Percentiles rank a stretch among this genome's conserved stretches.
Evolutionary conservation across 148 eudicot genomes (phyloP).

Genomic region (Persicaria maculosa): DNA sequence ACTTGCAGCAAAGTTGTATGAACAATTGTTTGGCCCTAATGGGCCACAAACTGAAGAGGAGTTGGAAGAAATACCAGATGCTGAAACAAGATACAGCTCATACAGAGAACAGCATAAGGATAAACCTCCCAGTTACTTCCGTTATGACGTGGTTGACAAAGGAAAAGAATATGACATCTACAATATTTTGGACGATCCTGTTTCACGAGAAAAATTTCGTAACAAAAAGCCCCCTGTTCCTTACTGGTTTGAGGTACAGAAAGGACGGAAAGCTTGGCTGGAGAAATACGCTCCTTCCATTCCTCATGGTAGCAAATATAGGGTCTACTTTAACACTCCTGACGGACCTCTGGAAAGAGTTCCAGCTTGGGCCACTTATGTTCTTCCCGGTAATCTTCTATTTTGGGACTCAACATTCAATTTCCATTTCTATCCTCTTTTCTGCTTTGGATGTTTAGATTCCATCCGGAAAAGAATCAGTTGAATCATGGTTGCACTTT

Average conservation of each 20-base stretch:
- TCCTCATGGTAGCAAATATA: constrained; percentile 93
- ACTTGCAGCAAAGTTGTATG: constrained; percentile 69
- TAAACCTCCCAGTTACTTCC: constrained; percentile 72
- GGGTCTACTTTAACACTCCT: constrained; percentile 93
- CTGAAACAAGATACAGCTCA: constrained; percentile 71
- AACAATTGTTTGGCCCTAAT: constrained; percentile 92
- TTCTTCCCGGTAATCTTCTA: constrained; percentile 63
- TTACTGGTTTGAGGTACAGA: constrained; percentile 86
- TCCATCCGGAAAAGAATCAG: neutral
- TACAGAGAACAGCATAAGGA: constrained; percentile 94
- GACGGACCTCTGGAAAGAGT: constrained; percentile 84
- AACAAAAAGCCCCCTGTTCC: constrained; percentile 80
- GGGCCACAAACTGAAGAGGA: constrained; percentile 91
- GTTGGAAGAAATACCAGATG: constrained; percentile 85
- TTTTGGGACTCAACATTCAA: constrained; percentile 7
- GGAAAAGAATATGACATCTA: constrained; percentile 65
- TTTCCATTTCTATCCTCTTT: neutral
- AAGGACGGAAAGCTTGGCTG: constrained; percentile 96
- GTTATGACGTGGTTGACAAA: constrained; percentile 72
- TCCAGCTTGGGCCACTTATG: constrained; percentile 99
- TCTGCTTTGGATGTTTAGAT: neutral
- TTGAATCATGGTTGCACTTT: neutral
- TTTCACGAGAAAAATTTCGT: constrained; percentile 56
- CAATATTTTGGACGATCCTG: constrained; percentile 71
- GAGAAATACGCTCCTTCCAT: constrained; percentile 73